These are phyloP conservation scores for Cicer cuneatum DNA, from an alignment of 306 rosid genomes.

Conservation along the genomic window DNA sequence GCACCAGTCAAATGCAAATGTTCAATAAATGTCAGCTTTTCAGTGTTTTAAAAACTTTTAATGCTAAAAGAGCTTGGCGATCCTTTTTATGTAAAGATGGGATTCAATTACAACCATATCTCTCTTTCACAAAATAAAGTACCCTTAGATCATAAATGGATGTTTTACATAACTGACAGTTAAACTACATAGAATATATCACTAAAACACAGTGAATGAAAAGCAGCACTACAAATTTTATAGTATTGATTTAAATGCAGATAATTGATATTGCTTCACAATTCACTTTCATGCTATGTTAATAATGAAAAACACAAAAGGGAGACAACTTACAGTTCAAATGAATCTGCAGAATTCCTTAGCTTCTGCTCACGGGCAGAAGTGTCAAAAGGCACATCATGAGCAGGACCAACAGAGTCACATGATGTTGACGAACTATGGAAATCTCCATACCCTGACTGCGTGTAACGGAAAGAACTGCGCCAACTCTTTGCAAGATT, in stretches of 20 bases:
- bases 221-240: slow-evolving; percentile 20
- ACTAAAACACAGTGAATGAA: background rate
- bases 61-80: slow-evolving; percentile 17
- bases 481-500: slow-evolving; percentile 64
- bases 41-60: slow-evolving; percentile 9
- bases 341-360: slow-evolving; percentile 64
- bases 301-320: background rate
- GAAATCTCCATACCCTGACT: slow-evolving; percentile 62
- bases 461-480: slow-evolving; percentile 43
- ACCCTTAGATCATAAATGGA: slow-evolving; percentile 19
- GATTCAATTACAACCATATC: background rate
- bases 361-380: slow-evolving; percentile 70
- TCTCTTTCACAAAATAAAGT: slow-evolving; percentile 14
- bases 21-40: slow-evolving; percentile 20
- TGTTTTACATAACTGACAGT: slow-evolving; percentile 22
- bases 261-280: slow-evolving; percentile 18
- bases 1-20: slow-evolving; percentile 36
- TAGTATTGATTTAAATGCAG: slow-evolving; percentile 11
- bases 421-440: slow-evolving; percentile 62
- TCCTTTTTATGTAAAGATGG: background rate
- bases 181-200: slow-evolving; percentile 12
- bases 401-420: slow-evolving; percentile 71
- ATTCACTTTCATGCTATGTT: background rate
- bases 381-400: slow-evolving; percentile 73
- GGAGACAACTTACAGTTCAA: slow-evolving; percentile 65